phyloP scores from a whole-genome alignment of 2,329 filamentous ascomycete species.

The Fusarium papillatum region DNA sequence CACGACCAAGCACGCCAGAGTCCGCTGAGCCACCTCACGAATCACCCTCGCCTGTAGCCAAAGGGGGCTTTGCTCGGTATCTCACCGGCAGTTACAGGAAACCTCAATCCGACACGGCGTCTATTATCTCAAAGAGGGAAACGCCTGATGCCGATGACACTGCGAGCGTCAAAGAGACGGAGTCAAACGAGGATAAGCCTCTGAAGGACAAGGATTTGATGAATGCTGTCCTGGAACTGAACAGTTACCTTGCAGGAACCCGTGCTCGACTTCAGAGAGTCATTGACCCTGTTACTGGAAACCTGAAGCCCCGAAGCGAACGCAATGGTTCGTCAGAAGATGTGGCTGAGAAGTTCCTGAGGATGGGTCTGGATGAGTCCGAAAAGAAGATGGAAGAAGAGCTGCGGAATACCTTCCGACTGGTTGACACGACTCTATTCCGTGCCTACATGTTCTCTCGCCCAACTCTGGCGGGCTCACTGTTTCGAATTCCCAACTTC shows the following conservation, averaged over 20 bases:
- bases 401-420: conserved; percentile 80
- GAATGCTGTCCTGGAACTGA: conserved; percentile 84
- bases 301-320: conserved; percentile 65
- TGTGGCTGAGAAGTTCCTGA: conserved; percentile 68
- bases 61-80: conserved; percentile 66
- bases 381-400: conserved; percentile 77
- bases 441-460: conserved; percentile 94
- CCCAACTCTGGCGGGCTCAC: conserved; percentile 85
- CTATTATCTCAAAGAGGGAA: conserved; percentile 70
- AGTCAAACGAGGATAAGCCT: conserved; percentile 60
- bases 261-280: conserved; percentile 75
- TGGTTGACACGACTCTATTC: conserved; percentile 96
- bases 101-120: conserved; percentile 66
- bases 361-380: conserved; percentile 59
- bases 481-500: conserved; percentile 97
- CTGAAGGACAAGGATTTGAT: conserved; percentile 87
- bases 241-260: conserved; percentile 90
- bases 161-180: conserved; percentile 63
- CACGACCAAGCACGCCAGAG: conserved; percentile 45
- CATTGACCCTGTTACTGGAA: conserved; percentile 73
- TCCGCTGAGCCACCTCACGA: conserved; percentile 43
- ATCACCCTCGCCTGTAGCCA: conserved; percentile 53
- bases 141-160: conserved; percentile 67
- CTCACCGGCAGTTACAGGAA: conserved; percentile 62
- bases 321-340: conserved; percentile 61